A percentile compares a stretch with the other conserved stretches of the same genome.
Evolutionary conservation across 179 eudicot species (phyloP).

Genomic region (Spergularia azorica): DNA sequence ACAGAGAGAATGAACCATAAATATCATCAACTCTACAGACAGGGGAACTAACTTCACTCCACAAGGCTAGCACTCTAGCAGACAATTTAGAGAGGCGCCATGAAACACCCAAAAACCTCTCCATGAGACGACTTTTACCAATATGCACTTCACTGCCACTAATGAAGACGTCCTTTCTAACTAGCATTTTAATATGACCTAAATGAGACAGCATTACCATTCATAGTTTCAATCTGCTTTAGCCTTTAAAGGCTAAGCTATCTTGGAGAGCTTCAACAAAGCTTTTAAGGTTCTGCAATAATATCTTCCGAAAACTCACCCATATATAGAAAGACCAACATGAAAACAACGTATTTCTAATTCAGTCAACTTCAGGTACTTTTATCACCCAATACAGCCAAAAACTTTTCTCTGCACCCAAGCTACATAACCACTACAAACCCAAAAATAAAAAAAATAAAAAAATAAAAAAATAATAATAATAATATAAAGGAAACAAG

Average conservation of each 20-base stretch:
- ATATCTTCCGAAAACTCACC: background rate
- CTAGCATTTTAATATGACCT: background rate
- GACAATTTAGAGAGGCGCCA: background rate
- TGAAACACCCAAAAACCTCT: background rate
- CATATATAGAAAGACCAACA: background rate
- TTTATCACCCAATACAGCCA: too few relatives aligned
- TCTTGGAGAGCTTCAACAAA: background rate
- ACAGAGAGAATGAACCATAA: constrained; percentile 1
- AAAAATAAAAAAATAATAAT: too few relatives aligned
- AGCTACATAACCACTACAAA: background rate
- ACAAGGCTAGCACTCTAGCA: background rate
- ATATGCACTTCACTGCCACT: background rate
- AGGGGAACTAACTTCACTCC: background rate
- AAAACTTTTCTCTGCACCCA: background rate
- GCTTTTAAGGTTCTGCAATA: background rate
- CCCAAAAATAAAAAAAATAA: background rate
- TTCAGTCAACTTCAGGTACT: too few relatives aligned
- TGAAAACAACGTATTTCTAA: background rate
- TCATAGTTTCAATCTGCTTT: background rate
- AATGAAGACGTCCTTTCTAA: background rate
- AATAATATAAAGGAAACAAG: background rate
- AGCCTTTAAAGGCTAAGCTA: background rate
- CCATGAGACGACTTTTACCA: background rate
- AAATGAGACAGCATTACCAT: background rate
- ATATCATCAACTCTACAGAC: background rate